Evolutionary conservation across 805 yeast genomes (phyloP), one percentile per base, ranked within the genome.

Genomic region (Hemisphaericaspora nanyangensis): DNA sequence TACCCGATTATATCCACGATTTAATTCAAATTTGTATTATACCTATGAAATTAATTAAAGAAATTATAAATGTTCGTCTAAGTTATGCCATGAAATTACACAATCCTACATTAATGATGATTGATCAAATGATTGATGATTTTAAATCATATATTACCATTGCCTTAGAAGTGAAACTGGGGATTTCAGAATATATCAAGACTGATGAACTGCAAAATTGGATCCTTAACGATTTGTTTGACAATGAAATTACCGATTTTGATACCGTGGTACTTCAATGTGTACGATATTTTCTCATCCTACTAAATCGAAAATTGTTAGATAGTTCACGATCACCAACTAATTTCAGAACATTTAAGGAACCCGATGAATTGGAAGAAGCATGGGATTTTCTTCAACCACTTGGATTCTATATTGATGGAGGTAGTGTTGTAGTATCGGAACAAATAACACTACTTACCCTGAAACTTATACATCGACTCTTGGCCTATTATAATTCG

Each of bases 71-170:
- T 26, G 76, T 85, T 30, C 74, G 97, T 48, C 66, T 91, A 32
- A 67, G 73, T 1, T 89, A 86, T 56, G 95, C 97, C 2, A 72
- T 76, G 56, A 84, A 83, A 52, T 63, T 91, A 34, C 78, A 75
- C 37, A 85, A 83, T 51, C 96, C 96, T 1, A 89, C 97, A 0
- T 78, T 90, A 80, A 85, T 88, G 89, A 86, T 88, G 82, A 86
- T 93, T 49, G 99, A 93, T 60, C 96, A 91, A 61, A 83, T 88
- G 75, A 76, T 91, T 44, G 89, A 79, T 33, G 95, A 88, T 56
- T 84, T 91, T 56, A 81, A 81, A 48, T 74, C 81, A 2, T 88
- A 87, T 55, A 76, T 91, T 40, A 74, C 77, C 34, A 66, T 89
- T 25, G 90, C 95, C 0, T 70, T 87, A 13, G 84, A 79, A 47